A percentile compares a stretch with the other conserved stretches of the same genome.
Conservation (phyloP, 441 rosid genomes). For the Populus tomentosa region DNA sequence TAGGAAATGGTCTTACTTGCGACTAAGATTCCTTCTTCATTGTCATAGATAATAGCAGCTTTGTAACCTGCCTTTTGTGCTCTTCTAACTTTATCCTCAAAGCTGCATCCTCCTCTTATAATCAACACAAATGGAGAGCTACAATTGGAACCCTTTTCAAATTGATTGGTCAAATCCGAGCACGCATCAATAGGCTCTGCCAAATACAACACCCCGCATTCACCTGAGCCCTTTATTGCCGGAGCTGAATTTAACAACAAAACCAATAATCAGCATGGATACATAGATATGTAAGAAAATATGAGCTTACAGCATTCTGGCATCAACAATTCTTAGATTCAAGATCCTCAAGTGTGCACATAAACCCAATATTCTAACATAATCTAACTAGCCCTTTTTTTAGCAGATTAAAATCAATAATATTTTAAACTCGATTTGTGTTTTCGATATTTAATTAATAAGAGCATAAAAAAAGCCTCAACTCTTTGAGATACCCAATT, state of each 20-base stretch:
- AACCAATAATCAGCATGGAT: slow-evolving; percentile 2
- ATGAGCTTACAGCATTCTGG: not conserved
- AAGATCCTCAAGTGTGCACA: not conserved
- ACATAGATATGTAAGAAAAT: not conserved
- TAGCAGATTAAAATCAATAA: not conserved
- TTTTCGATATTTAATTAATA: not conserved
- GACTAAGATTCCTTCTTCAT: slow-evolving; percentile 56
- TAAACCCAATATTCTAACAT: not conserved
- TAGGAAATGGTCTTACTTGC: slow-evolving; percentile 54
- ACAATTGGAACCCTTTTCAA: slow-evolving; percentile 24
- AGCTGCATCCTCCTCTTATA: slow-evolving; percentile 79
- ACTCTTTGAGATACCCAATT: not conserved
- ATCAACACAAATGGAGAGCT: slow-evolving; percentile 56
- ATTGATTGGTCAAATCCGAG: slow-evolving; percentile 46
- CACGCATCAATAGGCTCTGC: slow-evolving; percentile 88
- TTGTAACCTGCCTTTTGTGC: slow-evolving; percentile 77
- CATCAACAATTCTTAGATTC: not conserved
- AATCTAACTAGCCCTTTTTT: not conserved
- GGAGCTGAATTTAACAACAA: slow-evolving; percentile 47
- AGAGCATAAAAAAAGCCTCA: not conserved
- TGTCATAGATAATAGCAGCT: slow-evolving; percentile 76
- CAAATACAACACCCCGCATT: slow-evolving; percentile 48
- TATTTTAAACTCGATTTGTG: too few species aligned
- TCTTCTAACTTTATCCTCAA: slow-evolving; percentile 71
- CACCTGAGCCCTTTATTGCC: slow-evolving; percentile 53